A percentile compares a stretch with the other conserved stretches of the same genome.
Conservation (phyloP, 352 stramenopile genomes). For the Elongisporangium anandrum region DNA sequence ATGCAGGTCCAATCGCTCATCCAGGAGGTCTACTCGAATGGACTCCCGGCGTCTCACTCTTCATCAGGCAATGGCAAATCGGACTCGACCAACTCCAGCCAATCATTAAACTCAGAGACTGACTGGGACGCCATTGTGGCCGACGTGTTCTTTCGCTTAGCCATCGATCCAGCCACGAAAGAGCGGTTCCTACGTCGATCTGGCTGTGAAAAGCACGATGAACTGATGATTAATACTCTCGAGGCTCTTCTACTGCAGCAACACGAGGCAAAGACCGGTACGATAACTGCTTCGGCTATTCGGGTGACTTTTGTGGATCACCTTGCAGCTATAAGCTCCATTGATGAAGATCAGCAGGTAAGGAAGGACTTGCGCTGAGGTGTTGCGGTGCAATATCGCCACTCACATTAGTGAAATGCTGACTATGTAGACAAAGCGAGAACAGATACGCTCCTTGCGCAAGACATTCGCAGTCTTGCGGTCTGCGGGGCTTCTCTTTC, state of each 20-base stretch:
- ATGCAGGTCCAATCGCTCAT: slow-evolving; percentile 43
- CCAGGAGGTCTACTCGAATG: slow-evolving; percentile 29
- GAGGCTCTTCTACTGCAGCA: slow-evolving; percentile 28
- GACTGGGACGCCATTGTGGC: slow-evolving; percentile 36
- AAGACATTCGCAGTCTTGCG: slow-evolving; percentile 39
- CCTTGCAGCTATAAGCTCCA: not conserved
- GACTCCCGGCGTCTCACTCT: not conserved
- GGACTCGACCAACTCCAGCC: not conserved
- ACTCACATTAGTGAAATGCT: not conserved
- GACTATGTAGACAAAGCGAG: not conserved
- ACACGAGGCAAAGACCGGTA: not conserved
- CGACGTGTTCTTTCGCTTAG: slow-evolving; percentile 43
- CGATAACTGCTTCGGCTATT: not conserved
- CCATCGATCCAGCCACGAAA: slow-evolving; percentile 16
- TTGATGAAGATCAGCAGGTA: not conserved
- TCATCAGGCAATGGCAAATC: not conserved
- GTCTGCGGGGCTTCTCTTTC: slow-evolving; percentile 40
- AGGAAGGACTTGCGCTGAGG: not conserved
- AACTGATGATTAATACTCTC: slow-evolving; percentile 29
- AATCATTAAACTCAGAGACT: not conserved
- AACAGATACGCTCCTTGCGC: slow-evolving; percentile 19
- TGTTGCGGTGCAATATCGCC: not conserved
- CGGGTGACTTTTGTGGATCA: not conserved
- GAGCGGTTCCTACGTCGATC: slow-evolving; percentile 20
- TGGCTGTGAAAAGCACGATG: slow-evolving; percentile 16